phyloP scores from a whole-genome alignment of 352 stramenopile genomes.

The Globisporangium nodosum region DNA sequence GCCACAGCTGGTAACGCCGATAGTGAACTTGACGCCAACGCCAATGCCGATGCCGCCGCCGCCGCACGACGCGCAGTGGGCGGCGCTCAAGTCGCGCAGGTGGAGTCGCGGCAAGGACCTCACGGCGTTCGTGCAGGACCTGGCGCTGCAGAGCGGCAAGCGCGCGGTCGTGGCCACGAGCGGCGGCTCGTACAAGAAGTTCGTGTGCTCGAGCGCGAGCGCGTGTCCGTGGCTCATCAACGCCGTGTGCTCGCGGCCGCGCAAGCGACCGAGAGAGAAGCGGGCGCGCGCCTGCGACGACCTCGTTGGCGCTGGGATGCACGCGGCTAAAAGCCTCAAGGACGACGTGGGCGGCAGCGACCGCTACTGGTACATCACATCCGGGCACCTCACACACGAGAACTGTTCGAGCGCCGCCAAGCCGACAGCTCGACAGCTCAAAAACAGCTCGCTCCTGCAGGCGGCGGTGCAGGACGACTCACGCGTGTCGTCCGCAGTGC shows the following conservation, averaged over 20 bases:
- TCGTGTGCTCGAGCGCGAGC: slow-evolving; percentile 34
- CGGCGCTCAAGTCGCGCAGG: slow-evolving; percentile 24
- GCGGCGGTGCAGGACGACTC: slow-evolving; percentile 35
- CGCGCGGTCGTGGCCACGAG: slow-evolving; percentile 38
- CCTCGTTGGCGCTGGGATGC: too few species aligned
- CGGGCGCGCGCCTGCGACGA: slow-evolving; percentile 1
- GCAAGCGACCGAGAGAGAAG: slow-evolving; percentile 9
- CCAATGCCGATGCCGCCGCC: not conserved
- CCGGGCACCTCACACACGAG: slow-evolving; percentile 28
- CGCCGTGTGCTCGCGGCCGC: slow-evolving; percentile 34
- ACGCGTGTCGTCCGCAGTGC: slow-evolving; percentile 29
- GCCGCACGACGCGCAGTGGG: slow-evolving; percentile 14
- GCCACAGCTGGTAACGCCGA: not conserved
- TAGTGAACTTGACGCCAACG: not conserved
- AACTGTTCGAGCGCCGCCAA: slow-evolving; percentile 34
- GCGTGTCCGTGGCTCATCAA: slow-evolving; percentile 43
- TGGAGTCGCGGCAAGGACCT: slow-evolving; percentile 36
- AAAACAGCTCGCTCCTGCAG: slow-evolving; percentile 29
- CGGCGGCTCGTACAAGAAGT: slow-evolving; percentile 56
- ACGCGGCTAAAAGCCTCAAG: not conserved
- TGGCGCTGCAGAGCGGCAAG: slow-evolving; percentile 38
- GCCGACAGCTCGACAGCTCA: slow-evolving; percentile 39
- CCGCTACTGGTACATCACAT: slow-evolving; percentile 52
- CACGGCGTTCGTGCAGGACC: slow-evolving; percentile 44
- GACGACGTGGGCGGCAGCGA: not conserved